phyloP scores from a whole-genome alignment of 2,329 filamentous ascomycete species.

The Pseudogymnoascus sp. region DNA sequence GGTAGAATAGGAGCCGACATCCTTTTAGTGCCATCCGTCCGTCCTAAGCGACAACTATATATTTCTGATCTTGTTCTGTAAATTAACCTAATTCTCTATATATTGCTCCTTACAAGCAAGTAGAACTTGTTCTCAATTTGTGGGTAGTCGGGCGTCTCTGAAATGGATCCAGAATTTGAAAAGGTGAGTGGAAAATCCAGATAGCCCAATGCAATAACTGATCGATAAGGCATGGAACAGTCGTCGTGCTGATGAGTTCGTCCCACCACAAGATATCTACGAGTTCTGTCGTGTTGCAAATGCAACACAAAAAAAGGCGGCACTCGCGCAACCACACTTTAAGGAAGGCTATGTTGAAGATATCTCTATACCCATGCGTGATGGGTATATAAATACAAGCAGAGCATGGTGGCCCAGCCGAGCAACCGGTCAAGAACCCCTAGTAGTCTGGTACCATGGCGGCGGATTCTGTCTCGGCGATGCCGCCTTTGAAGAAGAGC shows the following conservation, averaged over 20 bases:
- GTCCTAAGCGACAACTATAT: background rate
- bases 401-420: background rate
- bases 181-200: background rate
- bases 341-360: background rate
- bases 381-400: background rate
- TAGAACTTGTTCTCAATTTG: background rate
- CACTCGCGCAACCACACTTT: background rate
- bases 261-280: background rate
- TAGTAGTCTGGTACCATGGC: conserved; percentile 30
- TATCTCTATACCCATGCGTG: background rate
- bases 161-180: background rate
- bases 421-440: conserved; percentile 15
- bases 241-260: background rate
- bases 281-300: background rate
- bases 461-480: conserved; percentile 30
- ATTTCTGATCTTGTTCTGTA: background rate
- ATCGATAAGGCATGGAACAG: background rate
- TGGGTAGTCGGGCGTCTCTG: background rate
- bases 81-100: background rate
- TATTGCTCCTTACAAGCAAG: background rate
- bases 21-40: background rate
- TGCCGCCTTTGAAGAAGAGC: conserved; percentile 26
- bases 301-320: background rate
- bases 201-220: background rate
- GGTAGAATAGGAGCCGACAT: background rate